Percentiles rank a stretch among this genome's conserved stretches.
phyloP scores from a whole-genome alignment of 2,329 filamentous ascomycete species.

The Talaromyces atroroseus region DNA sequence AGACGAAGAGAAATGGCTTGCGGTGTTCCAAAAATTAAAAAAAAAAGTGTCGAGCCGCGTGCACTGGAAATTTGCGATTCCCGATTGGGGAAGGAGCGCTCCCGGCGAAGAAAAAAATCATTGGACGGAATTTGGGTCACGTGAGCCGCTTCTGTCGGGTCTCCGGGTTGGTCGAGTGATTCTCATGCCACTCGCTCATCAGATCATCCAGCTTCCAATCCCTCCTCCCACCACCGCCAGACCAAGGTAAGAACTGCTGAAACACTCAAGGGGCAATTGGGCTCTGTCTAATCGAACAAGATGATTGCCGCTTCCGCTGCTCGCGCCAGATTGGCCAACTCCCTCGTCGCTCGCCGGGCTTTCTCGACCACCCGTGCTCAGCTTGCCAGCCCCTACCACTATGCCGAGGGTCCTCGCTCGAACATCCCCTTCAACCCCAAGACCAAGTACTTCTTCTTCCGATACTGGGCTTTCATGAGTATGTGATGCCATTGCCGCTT shows the following conservation, averaged over 20 bases:
- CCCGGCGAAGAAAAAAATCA: neutral
- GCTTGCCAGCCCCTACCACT: slow-evolving; percentile 90
- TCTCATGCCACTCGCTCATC: slow-evolving; percentile 9
- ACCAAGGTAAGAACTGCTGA: slow-evolving; percentile 27
- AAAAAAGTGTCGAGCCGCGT: slow-evolving; percentile 7
- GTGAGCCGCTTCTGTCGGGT: slow-evolving; percentile 9
- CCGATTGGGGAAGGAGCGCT: slow-evolving; percentile 19
- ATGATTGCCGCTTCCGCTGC: slow-evolving; percentile 69
- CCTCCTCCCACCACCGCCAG: neutral
- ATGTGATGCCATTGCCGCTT: slow-evolving; percentile 24
- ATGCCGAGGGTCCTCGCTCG: slow-evolving; percentile 88
- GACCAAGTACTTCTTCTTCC: slow-evolving; percentile 74
- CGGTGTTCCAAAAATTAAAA: neutral
- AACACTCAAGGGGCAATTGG: slow-evolving; percentile 18
- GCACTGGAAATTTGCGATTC: slow-evolving; percentile 30
- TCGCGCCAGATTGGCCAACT: slow-evolving; percentile 60
- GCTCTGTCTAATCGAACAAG: slow-evolving; percentile 50
- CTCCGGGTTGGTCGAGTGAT: neutral
- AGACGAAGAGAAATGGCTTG: neutral
- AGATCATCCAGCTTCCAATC: slow-evolving; percentile 6
- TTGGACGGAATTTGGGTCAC: neutral
- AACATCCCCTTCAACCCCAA: slow-evolving; percentile 97
- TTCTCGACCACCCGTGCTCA: slow-evolving; percentile 88
- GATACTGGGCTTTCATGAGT: slow-evolving; percentile 81
- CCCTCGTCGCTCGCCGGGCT: slow-evolving; percentile 76